These are phyloP conservation scores for Trichoderma hamatum DNA, from an alignment of 2,329 filamentous ascomycete species.

Conservation along the genomic window DNA sequence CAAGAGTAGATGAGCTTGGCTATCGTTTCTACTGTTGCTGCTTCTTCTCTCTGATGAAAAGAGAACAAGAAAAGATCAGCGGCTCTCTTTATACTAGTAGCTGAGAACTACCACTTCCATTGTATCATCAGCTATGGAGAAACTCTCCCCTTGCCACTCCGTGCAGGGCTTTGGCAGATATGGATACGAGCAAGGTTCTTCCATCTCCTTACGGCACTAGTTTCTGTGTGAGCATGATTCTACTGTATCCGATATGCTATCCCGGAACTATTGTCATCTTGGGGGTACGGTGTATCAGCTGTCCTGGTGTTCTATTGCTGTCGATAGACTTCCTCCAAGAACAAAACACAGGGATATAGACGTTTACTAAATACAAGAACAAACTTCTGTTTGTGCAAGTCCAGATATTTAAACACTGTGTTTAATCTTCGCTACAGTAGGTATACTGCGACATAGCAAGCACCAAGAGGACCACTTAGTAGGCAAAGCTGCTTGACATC, in stretches of 20 bases:
- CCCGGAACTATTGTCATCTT: not conserved
- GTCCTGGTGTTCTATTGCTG: not conserved
- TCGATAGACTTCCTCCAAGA: not conserved
- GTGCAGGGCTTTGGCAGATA: not conserved
- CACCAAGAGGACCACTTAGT: not conserved
- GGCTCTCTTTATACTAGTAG: not conserved
- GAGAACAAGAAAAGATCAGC: slow-evolving; percentile 1
- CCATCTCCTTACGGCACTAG: not conserved
- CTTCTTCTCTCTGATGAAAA: not conserved
- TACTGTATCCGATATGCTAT: not conserved
- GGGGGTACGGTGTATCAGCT: not conserved
- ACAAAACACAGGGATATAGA: not conserved
- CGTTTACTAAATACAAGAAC: not conserved
- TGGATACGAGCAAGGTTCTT: not conserved
- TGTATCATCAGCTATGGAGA: not conserved
- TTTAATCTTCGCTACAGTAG: not conserved
- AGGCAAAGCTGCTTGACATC: not conserved
- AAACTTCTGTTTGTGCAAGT: not conserved
- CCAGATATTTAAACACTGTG: too few relatives aligned
- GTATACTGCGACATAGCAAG: not conserved
- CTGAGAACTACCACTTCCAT: not conserved
- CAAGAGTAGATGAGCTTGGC: not conserved
- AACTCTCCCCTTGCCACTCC: not conserved
- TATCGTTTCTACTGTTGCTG: not conserved
- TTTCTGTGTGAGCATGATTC: not conserved